Base-by-base conservation (phyloP, 1,284 basidiomycete species). In the Agaricales sp. region DNA sequence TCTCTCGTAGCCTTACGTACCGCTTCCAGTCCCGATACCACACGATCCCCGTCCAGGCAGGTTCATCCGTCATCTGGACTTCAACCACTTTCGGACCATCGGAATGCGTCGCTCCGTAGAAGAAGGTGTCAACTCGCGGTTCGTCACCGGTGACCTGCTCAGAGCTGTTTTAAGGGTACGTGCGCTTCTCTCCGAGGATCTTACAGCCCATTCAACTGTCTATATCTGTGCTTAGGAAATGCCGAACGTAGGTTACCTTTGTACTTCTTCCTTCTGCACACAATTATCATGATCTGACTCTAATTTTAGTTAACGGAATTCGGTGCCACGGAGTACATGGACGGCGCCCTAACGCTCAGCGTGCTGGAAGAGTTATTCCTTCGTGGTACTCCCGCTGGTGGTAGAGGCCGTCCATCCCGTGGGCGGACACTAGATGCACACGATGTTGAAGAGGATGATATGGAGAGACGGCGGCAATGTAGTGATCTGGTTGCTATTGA, bases 271-370 rank as follows among this genome's bases (percentile, higher is more conserved):
- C 30, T 8, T 35, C 30, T 35, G 30, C 30, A n/a, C 30, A n/a
- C n/a, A 11, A 35, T 35, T 11, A 8, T 35, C n/a, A 35, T 8
- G 11, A 35, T 35, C 30, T n/a, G 30, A 35, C 30, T 35, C n/a
- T 35, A 8, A 8, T n/a, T 8, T 11, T n/a, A 35, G 30, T 69
- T 95, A 20, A 73, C 73, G 12, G 75, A 82, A 2, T 88, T 95
- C 55, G 91, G 90, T 23, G 91, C 90, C n/a, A 95, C 92, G 0
- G 92, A 95, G 63, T 96, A 94, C 61, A 95, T 96, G 87, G 92
- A 96, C 57, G 89, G 91, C 1, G 84, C 92, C 1, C 70, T 96
- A 43, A 87, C 84, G 4, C 69, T 87, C 20, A 70, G 80, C 0
- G 91, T 96, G 2, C 67, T 96, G 19, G 86, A 83, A 51, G 92